phyloP scores from a whole-genome alignment of 192 early-diverging fungal species.

The Coemansia erecta region DNA sequence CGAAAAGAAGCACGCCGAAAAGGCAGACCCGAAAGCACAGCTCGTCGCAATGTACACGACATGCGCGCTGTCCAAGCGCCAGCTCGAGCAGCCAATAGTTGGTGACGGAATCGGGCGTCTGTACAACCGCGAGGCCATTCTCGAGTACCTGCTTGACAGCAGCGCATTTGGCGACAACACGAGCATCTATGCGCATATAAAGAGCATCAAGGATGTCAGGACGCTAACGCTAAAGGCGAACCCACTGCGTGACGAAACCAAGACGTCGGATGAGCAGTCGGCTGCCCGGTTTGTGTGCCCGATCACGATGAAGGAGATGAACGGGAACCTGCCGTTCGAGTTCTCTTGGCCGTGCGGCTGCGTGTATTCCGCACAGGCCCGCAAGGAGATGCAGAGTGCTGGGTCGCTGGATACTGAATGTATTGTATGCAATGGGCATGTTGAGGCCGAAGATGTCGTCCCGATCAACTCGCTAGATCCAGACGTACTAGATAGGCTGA shows the following conservation, averaged over 20 bases:
- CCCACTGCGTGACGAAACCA: constrained; percentile 4
- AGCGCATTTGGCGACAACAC: constrained; percentile 62
- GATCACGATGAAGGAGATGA: constrained; percentile 52
- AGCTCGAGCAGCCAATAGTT: constrained; percentile 62
- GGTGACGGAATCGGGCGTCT: constrained; percentile 61
- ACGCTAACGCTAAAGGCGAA: constrained; percentile 20
- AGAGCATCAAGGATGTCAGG: constrained; percentile 24
- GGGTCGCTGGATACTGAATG: constrained; percentile 1
- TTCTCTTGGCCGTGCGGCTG: constrained; percentile 50
- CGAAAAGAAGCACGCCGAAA: constrained; percentile 45
- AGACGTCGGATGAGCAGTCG: constrained; percentile 17
- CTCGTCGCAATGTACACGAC: constrained; percentile 22
- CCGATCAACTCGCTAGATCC: constrained; percentile 31
- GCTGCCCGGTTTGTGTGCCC: constrained; percentile 46
- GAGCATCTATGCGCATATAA: constrained; percentile 49
- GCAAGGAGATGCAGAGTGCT: constrained; percentile 27
- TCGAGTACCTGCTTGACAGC: constrained; percentile 59
- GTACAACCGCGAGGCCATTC: constrained; percentile 71
- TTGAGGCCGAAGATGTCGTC: constrained; percentile 16
- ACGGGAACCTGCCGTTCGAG: constrained; percentile 41
- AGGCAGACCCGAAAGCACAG: constrained; percentile 23
- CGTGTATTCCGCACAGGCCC: constrained; percentile 39
- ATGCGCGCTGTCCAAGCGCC: constrained; percentile 50
- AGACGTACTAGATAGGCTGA: constrained; percentile 17
- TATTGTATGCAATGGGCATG: constrained; percentile 24